Evolutionary conservation across 1,139 yeast species (phyloP).

Genomic region (Lodderomyces orthopsilosis): DNA sequence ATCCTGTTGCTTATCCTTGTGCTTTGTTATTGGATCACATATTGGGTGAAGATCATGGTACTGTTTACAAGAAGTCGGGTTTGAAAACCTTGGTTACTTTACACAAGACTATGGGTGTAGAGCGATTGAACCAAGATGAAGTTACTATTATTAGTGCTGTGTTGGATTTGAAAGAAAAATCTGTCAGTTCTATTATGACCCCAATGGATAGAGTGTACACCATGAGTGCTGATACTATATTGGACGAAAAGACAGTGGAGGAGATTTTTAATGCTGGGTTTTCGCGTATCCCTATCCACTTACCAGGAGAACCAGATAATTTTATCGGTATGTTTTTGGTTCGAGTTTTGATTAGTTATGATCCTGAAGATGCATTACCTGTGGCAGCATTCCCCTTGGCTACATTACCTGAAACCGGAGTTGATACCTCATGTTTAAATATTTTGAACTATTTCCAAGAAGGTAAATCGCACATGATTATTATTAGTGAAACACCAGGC

Average conservation of each 20-base stretch:
- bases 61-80: constrained; percentile 89
- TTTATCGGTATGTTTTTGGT: constrained; percentile 95
- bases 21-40: constrained; percentile 76
- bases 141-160: constrained; percentile 95
- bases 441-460: constrained; percentile 95
- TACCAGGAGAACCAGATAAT: constrained; percentile 85
- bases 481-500: constrained; percentile 86
- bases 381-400: constrained; percentile 94
- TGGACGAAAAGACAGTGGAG: constrained; percentile 84
- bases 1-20: constrained; percentile 90
- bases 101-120: constrained; percentile 95
- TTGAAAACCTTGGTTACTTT: constrained; percentile 88
- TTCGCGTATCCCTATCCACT: constrained; percentile 92
- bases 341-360: constrained; percentile 88
- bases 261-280: constrained; percentile 92
- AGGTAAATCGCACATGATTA: constrained; percentile 96
- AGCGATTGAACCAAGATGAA: constrained; percentile 88
- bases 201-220: constrained; percentile 91
- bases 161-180: constrained; percentile 86
- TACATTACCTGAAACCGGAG: constrained; percentile 90
- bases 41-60: constrained; percentile 95
- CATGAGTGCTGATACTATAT: constrained; percentile 76
- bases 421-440: constrained; percentile 89
- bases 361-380: constrained; percentile 93
- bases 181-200: constrained; percentile 86